phyloP scores from a whole-genome alignment of 179 eudicot genomes.

The Camellia oleifera region DNA sequence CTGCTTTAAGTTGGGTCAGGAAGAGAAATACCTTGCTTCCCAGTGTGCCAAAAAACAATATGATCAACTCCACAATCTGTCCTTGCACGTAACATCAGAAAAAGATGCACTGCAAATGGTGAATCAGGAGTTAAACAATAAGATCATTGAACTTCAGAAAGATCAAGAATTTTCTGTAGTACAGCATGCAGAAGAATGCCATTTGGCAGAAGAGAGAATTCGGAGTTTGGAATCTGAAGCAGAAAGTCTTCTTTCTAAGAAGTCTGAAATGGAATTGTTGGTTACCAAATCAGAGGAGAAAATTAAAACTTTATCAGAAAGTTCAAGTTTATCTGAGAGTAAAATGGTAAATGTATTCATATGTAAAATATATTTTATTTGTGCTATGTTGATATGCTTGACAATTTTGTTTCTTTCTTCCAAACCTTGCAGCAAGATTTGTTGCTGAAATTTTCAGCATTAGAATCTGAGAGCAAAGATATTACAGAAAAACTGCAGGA shows the following conservation, averaged over 20 bases:
- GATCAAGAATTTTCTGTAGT: constrained; percentile 70
- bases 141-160: constrained; percentile 63
- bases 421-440: constrained; percentile 59
- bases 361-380: neutral
- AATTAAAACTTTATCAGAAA: constrained; percentile 45
- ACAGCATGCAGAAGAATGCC: constrained; percentile 92
- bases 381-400: constrained; percentile 11
- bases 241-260: constrained; percentile 52
- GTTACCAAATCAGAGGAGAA: constrained; percentile 55
- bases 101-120: constrained; percentile 49
- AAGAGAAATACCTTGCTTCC: constrained; percentile 52
- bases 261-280: constrained; percentile 50
- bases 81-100: constrained; percentile 47
- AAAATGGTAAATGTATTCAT: constrained; percentile 49
- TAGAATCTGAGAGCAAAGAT: constrained; percentile 58
- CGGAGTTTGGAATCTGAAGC: constrained; percentile 61
- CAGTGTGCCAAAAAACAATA: constrained; percentile 49
- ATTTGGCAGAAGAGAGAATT: constrained; percentile 70
- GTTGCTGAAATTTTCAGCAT: constrained; percentile 46
- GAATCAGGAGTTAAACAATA: constrained; percentile 54
- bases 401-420: constrained; percentile 7
- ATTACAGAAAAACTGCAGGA: constrained; percentile 49
- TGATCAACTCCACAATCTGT: constrained; percentile 53
- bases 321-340: constrained; percentile 47
- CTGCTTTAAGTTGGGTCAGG: constrained; percentile 44